Conservation (phyloP, 2,329 filamentous ascomycete genomes). For the Penicillium sp. region DNA sequence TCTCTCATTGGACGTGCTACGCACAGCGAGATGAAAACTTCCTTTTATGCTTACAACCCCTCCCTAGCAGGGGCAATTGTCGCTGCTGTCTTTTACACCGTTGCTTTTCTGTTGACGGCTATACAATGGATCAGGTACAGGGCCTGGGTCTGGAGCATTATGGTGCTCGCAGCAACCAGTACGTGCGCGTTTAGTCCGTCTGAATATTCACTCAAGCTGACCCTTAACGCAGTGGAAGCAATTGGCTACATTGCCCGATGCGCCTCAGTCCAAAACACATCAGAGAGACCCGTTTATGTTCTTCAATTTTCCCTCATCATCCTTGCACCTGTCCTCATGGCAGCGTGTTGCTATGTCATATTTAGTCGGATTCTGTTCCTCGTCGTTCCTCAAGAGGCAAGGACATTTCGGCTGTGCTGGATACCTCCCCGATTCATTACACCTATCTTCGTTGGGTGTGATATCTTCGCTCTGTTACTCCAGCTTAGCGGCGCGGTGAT, state of each 20-base stretch:
- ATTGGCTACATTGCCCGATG: slow-evolving; percentile 37
- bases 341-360: slow-evolving; percentile 40
- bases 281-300: slow-evolving; percentile 29
- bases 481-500: slow-evolving; percentile 41
- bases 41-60: slow-evolving; percentile 27
- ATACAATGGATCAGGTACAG: slow-evolving; percentile 34
- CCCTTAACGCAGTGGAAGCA: slow-evolving; percentile 35
- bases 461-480: slow-evolving; percentile 40
- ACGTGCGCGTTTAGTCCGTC: slow-evolving; percentile 5
- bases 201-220: neutral
- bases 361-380: slow-evolving; percentile 43
- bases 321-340: slow-evolving; percentile 42
- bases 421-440: slow-evolving; percentile 36
- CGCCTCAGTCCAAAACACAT: slow-evolving; percentile 27
- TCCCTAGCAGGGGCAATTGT: slow-evolving; percentile 30
- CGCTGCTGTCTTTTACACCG: slow-evolving; percentile 27
- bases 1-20: neutral
- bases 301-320: slow-evolving; percentile 41
- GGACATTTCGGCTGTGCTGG: slow-evolving; percentile 39
- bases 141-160: slow-evolving; percentile 33
- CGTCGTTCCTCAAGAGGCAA: slow-evolving; percentile 34
- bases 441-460: slow-evolving; percentile 43
- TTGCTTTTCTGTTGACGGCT: slow-evolving; percentile 25
- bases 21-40: neutral
- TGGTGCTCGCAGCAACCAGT: slow-evolving; percentile 34